phyloP scores from a whole-genome alignment of 352 stramenopile species.

The Pythium rishiriense region DNA sequence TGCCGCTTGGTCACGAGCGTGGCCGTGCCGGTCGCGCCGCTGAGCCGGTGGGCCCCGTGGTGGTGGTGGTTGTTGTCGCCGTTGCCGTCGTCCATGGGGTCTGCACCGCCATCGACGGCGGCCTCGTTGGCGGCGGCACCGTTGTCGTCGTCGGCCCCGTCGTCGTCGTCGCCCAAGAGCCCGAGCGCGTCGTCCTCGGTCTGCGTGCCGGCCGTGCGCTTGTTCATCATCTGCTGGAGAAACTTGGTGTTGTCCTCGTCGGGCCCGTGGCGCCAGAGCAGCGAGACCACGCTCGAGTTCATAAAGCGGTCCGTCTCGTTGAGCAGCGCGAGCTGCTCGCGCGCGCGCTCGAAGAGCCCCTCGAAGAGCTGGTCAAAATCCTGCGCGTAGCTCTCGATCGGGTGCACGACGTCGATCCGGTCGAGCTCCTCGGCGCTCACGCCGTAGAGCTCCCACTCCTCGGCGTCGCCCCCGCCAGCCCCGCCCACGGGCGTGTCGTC shows the following conservation, averaged over 20 bases:
- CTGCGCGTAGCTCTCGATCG: conserved; percentile 51
- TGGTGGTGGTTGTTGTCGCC: conserved; percentile 12
- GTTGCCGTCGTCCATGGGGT: background rate
- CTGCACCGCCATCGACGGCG: background rate
- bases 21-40: conserved; percentile 30
- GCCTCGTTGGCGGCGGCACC: background rate
- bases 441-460: conserved; percentile 54
- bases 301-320: conserved; percentile 72
- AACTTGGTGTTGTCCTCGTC: conserved; percentile 46
- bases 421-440: conserved; percentile 41
- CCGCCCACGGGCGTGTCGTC: conserved; percentile 21
- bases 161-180: conserved; percentile 20
- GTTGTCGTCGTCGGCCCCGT: conserved; percentile 16
- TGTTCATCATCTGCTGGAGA: conserved; percentile 58
- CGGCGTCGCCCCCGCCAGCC: conserved; percentile 29
- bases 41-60: background rate
- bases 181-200: conserved; percentile 32
- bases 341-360: conserved; percentile 41
- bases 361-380: conserved; percentile 66
- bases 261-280: conserved; percentile 71
- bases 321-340: conserved; percentile 38
- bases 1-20: conserved; percentile 42
- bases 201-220: conserved; percentile 39
- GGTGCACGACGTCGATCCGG: conserved; percentile 40
- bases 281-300: conserved; percentile 59